Evolutionary conservation across 75 land plant genomes (phyloP), one percentile per base, ranked within the genome.

Genomic region (Ceratopteris richardii): DNA sequence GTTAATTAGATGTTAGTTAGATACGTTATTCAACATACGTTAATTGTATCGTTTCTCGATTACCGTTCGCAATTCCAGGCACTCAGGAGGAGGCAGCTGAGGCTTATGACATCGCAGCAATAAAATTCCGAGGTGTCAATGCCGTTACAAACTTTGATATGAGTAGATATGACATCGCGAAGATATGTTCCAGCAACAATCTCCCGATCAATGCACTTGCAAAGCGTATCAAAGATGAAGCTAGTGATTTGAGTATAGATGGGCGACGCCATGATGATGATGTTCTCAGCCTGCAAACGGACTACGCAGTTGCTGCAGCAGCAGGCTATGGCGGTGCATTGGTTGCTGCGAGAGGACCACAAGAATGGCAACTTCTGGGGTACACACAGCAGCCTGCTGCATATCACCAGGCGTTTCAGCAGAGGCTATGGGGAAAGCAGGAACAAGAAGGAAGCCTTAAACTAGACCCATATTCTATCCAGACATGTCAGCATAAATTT

Each of bases 101-200:
- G 29, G 65, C 65, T 17, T 63, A 63, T 30, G 65, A 63, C 54
- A 63, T 63, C 20, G 65, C 65, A 16, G 65, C 65, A 4, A 63
- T 63, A 56, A 51, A 63, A 26, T 63, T 51, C 36, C 23, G 65
- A 29, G 65, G 65, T 12, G 27, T 63, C 21, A 63, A 63, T 46
- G 65, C 65, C 27, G 65, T 63, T 2, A 63, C 65, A 2, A 63
- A 63, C 58, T 63, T 63, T 29, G 65, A 63, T 33, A 63, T 63
- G 29, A 51, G 65, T 56, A 42, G 56, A 21, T 63, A 63, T 27
- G 62, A 78, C 36, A 31, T 78, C 26, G 60, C 69, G 28, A 65
- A 50, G 51, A 78, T 78, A 44, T 44, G 66, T 29, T 70, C 70
- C 33, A 77, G 80, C 64, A 61, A 40, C 60, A 72, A 51, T 7